Conservation (phyloP, 192 early-diverging fungal species). For the Coemansia sp. region DNA sequence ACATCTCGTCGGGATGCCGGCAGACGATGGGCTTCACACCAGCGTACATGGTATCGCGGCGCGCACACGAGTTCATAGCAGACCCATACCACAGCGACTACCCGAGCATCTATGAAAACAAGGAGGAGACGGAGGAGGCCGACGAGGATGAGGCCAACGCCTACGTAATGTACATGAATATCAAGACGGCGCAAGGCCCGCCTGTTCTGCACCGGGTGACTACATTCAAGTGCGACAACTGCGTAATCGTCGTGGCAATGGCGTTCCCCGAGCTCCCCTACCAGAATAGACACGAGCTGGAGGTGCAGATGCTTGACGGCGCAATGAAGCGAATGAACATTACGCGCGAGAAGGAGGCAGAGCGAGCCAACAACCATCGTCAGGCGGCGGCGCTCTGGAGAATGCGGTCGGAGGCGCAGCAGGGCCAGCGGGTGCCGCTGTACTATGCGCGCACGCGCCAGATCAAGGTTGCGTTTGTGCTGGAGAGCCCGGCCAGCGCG, state of each 20-base stretch:
- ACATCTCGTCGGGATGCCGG: conserved; percentile 48
- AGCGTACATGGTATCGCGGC: conserved; percentile 20
- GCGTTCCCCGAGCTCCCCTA: conserved; percentile 47
- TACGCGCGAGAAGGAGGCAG: conserved; percentile 13
- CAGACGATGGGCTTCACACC: conserved; percentile 41
- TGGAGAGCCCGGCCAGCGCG: conserved; percentile 32
- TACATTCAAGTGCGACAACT: conserved; percentile 48
- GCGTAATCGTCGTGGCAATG: conserved; percentile 25
- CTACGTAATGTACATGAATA: conserved; percentile 46
- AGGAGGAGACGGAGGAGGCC: conserved; percentile 24
- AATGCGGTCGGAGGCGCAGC: neutral
- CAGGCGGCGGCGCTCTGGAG: conserved; percentile 10
- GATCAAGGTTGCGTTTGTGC: conserved; percentile 43
- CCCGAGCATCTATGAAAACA: conserved; percentile 30
- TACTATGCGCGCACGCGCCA: conserved; percentile 41
- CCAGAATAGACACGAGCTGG: conserved; percentile 23
- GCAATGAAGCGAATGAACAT: conserved; percentile 32
- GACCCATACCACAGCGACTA: conserved; percentile 37
- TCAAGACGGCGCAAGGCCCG: conserved; percentile 17
- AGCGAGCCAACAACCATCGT: neutral
- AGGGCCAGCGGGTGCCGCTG: conserved; percentile 22
- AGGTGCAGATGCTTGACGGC: conserved; percentile 52
- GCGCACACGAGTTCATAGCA: conserved; percentile 38
- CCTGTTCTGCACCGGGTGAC: conserved; percentile 33
- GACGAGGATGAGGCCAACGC: conserved; percentile 45